A percentile compares a stretch with the other conserved stretches of the same genome.
Evolutionary conservation across 2,329 filamentous ascomycete genomes (phyloP).

Genomic region (Paraphaeosphaeria minitans): DNA sequence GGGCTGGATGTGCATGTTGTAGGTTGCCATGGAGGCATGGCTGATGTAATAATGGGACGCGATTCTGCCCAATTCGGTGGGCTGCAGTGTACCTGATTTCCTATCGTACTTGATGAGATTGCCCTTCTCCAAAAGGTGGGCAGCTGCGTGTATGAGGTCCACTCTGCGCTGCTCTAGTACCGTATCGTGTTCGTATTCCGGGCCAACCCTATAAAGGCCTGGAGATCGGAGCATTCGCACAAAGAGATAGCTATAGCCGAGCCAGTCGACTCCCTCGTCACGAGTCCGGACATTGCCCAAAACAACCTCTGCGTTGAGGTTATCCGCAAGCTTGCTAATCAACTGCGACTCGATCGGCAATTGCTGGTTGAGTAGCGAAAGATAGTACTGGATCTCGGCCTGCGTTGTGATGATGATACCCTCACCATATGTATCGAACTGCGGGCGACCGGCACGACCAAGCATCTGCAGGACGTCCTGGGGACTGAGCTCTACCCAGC

Average conservation of each 20-base stretch:
- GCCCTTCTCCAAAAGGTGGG: conserved; percentile 82
- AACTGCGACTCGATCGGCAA: conserved; percentile 97
- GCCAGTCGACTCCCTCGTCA: conserved; percentile 98
- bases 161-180: conserved; percentile 94
- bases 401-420: conserved; percentile 99
- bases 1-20: conserved; percentile 93
- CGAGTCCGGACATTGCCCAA: conserved; percentile 89
- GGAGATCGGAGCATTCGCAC: conserved; percentile 97
- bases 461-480: conserved; percentile 99
- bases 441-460: conserved; percentile 91
- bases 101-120: conserved; percentile 95
- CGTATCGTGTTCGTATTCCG: conserved; percentile 92
- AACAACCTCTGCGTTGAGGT: conserved; percentile 94
- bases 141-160: conserved; percentile 95
- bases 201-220: conserved; percentile 91
- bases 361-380: conserved; percentile 95
- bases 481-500: conserved; percentile 96
- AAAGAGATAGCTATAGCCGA: conserved; percentile 97
- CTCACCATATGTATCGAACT: conserved; percentile 97
- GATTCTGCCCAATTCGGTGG: conserved; percentile 92
- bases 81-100: conserved; percentile 83
- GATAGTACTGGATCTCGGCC: conserved; percentile 93
- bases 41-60: conserved; percentile 99
- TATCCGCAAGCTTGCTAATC: conserved; percentile 90
- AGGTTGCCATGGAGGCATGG: conserved; percentile 93